phyloP scores from a whole-genome alignment of 202 grass and related monocot genomes.

The Zoysia matrella region DNA sequence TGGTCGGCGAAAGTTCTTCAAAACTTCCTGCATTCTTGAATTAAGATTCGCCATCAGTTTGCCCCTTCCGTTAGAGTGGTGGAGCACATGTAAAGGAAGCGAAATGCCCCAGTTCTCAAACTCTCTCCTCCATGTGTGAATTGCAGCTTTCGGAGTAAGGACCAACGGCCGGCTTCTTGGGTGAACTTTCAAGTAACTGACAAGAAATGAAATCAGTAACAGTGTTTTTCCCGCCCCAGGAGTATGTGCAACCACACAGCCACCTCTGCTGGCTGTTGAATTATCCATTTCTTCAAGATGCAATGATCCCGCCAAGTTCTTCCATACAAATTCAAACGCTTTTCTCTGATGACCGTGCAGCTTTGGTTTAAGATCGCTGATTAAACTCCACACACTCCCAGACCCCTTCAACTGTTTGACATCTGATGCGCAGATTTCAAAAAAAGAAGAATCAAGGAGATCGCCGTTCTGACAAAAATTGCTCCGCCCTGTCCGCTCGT shows the following conservation, averaged over 20 bases:
- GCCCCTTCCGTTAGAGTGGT: slow-evolving; percentile 37
- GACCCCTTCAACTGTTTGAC: slow-evolving; percentile 40
- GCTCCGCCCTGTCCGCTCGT: slow-evolving; percentile 34
- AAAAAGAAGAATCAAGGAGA: slow-evolving; percentile 48
- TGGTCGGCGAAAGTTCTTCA: slow-evolving; percentile 42
- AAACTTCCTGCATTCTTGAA: slow-evolving; percentile 45
- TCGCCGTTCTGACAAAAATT: slow-evolving; percentile 39
- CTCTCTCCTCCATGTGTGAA: slow-evolving; percentile 82
- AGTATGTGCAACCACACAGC: slow-evolving; percentile 91
- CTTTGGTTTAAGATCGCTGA: slow-evolving; percentile 64
- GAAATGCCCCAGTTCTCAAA: slow-evolving; percentile 79
- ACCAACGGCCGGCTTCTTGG: slow-evolving; percentile 82
- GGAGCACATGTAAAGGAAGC: slow-evolving; percentile 69
- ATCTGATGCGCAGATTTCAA: slow-evolving; percentile 40
- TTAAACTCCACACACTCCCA: slow-evolving; percentile 69
- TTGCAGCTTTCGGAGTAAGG: slow-evolving; percentile 79
- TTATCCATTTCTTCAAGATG: slow-evolving; percentile 62
- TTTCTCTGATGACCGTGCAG: slow-evolving; percentile 75
- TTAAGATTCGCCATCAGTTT: slow-evolving; percentile 29
- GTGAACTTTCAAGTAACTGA: slow-evolving; percentile 77
- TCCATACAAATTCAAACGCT: slow-evolving; percentile 91
- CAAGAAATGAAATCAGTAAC: slow-evolving; percentile 72
- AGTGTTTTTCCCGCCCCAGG: slow-evolving; percentile 91
- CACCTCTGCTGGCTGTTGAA: slow-evolving; percentile 59
- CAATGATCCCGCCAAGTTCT: slow-evolving; percentile 62